phyloP scores from a whole-genome alignment of 139 green algal genomes.

The Ostreobium quekettii region DNA sequence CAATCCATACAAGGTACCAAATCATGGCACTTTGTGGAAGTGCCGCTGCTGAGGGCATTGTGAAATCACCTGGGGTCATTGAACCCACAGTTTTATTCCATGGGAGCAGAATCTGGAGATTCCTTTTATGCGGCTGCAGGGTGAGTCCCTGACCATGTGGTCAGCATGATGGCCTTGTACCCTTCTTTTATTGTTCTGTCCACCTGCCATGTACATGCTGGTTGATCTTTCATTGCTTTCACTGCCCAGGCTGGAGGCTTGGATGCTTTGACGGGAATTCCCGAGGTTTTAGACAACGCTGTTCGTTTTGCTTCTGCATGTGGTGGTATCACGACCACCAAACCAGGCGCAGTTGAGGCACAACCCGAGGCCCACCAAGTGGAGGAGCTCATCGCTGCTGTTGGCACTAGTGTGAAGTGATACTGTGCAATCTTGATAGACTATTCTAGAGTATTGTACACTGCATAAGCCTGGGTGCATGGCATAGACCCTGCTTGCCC shows the following conservation, averaged over 20 bases:
- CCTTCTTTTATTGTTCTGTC: background rate
- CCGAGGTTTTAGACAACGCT: slow-evolving; percentile 33
- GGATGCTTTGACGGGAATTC: slow-evolving; percentile 38
- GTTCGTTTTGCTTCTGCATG: slow-evolving; percentile 50
- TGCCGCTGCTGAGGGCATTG: too few species aligned
- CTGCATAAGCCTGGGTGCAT: too few species aligned
- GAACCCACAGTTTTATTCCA: too few species aligned
- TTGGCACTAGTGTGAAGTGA: too few species aligned
- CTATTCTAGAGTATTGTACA: too few species aligned
- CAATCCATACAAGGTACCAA: background rate
- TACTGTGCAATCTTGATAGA: too few species aligned
- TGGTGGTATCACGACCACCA: slow-evolving; percentile 53
- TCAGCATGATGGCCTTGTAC: background rate
- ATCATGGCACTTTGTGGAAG: background rate
- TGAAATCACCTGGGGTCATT: background rate
- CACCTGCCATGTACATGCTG: slow-evolving; percentile 10
- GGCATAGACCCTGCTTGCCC: too few species aligned
- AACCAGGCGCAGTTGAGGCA: slow-evolving; percentile 59
- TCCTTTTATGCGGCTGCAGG: background rate
- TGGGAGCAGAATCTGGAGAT: too few species aligned
- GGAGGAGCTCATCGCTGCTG: too few species aligned
- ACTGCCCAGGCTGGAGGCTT: slow-evolving; percentile 45
- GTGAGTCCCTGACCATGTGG: background rate
- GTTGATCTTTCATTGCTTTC: background rate
- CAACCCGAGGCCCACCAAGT: too few species aligned